These are phyloP conservation scores for Capsicum rhomboideum DNA, from an alignment of 257 asterid genomes.

Conservation along the genomic window DNA sequence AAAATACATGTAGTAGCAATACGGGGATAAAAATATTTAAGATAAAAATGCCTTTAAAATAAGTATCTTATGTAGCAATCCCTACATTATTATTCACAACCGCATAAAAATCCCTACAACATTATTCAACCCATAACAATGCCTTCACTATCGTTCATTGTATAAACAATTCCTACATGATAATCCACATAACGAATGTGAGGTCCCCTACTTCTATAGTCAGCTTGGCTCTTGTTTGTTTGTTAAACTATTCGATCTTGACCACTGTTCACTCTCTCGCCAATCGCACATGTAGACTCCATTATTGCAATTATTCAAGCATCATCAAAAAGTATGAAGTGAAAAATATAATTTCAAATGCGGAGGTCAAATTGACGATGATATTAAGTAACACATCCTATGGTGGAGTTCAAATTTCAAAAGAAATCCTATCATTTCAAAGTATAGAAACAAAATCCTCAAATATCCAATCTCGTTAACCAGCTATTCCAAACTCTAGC, in stretches of 20 bases:
- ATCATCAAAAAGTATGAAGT: not conserved
- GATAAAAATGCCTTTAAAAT: not conserved
- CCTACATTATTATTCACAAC: not conserved
- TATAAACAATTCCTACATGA: not conserved
- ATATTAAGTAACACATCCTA: not conserved
- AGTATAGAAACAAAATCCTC: not conserved
- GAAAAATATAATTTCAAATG: not conserved
- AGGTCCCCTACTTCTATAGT: not conserved
- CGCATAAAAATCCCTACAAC: not conserved
- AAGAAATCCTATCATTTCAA: not conserved
- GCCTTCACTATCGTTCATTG: not conserved
- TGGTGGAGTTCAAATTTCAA: not conserved
- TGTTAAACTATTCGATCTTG: not conserved
- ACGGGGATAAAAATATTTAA: not conserved
- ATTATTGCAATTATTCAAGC: not conserved
- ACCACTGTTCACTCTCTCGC: not conserved
- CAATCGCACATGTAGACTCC: not conserved
- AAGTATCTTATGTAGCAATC: not conserved
- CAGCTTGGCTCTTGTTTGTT: not conserved
- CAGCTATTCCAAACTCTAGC: not conserved
- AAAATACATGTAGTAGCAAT: not conserved
- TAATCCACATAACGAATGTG: not conserved
- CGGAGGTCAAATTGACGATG: not conserved
- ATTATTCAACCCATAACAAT: not conserved
- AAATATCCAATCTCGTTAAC: not conserved